Base-by-base conservation (phyloP, 129 eudicot species). In the Erigeron canadensis region DNA sequence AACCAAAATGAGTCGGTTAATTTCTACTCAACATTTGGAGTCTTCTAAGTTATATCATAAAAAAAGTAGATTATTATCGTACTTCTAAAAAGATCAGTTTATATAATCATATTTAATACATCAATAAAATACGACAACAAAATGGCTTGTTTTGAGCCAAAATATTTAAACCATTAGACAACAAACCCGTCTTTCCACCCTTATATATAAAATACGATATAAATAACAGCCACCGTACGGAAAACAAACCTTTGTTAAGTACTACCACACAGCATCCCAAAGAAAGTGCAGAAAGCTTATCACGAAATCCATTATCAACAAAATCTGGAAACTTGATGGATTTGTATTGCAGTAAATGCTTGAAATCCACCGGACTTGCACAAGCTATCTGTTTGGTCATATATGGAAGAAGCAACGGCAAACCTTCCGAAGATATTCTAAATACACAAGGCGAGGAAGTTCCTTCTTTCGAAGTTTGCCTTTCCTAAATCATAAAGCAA, bases 401-500 rank as follows among this genome's bases (percentile, higher is more conserved):
- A 76, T 86, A 80, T 41, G 97, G 96, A 78, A 95, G 96, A 70
- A 95, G 81, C 81, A 95, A 63, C 28, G 99, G 97, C 89, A 95
- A 77, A 56, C 99, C 99, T 86, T 95, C 97, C 18, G 99, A 95
- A 53, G 99, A 90, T 86, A 95, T 90, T 53, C 97, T 22, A 38
- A 58, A 58, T 58, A 58, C 39, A 58, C 63, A 21, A 58, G 63
- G 77, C 21, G 97, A 70, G 21, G 85, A 70, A 46, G 76, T 58
- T 10, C 97, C 99, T 80, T 95, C 99, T 76, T 77, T 94, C 18
- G 97, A 89, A 16, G 97, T 76, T 79, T 95, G 99, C 64, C 99
- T 76, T 82, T 95, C 99, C 99, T 95, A 89, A n/a, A 77, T 69
- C 40, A 53, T 6, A 38, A 60, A 53, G 21, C 50, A 72, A 17